Base-by-base conservation (phyloP, 495 filamentous ascomycete genomes). In the Neurospora sp. region DNA sequence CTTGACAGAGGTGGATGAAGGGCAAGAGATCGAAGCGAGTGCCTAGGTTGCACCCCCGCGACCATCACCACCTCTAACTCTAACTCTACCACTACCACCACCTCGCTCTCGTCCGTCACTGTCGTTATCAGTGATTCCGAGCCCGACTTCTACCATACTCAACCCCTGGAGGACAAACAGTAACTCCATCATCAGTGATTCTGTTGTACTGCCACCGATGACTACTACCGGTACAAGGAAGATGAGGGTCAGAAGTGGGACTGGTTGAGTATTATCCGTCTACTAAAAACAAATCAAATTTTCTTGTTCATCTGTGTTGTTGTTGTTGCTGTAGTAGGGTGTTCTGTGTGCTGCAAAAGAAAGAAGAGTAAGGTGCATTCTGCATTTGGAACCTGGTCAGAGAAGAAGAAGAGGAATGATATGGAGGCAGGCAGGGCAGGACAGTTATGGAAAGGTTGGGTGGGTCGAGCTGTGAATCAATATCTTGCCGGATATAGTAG, bases 1-100 rank as follows among this genome's bases (percentile, higher is more conserved):
- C 42, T 74, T 86, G 42, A 81, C 81, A 27, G 81, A 85, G 69
- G 82, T 83, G 3, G 84, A 84, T 40, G 84, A 87, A 75, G 80
- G 74, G 53, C 74, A 72, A 31, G 77, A 74, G 68, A 44, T 73
- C 18, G 68, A 74, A 42, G 78, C 80, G 48, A 77, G 77, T 74
- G 79, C 77, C 72, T 82, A 82, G 80, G 69, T 71, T 70, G 78
- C 80, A 31, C 74, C 73, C 27, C 53, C 27, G 53, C 53, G 27
- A 66, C 53, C 53, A 66, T 7, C 53, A 37, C 31, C 53, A 31
- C 4, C 27, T 35, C 27, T 35, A 35, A 27, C 53, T 31, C 27
- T 35, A 35, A 27, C 53, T 31, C 22, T 16, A 61, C 53, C 53
- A 18, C 53, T 37, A 66, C 27, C 27, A 35, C 22, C 53, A 31